phyloP scores from a whole-genome alignment of 345 rosid species.

The Excoecaria cochinchinensis region DNA sequence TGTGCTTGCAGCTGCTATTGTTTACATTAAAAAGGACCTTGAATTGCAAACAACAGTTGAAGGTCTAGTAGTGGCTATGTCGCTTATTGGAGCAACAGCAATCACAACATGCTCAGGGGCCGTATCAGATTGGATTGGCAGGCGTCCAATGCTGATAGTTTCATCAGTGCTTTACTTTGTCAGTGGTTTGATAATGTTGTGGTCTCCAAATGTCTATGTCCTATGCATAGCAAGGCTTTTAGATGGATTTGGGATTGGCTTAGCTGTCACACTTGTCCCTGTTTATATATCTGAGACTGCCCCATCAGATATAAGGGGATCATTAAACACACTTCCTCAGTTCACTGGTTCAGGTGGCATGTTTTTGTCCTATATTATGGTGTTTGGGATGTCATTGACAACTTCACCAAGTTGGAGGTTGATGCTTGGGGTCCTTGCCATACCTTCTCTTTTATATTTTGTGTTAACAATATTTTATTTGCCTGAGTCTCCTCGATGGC shows the following conservation, averaged over 20 bases:
- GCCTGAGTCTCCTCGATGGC: slow-evolving; percentile 99
- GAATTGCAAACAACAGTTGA: slow-evolving; percentile 58
- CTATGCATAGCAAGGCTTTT: slow-evolving; percentile 77
- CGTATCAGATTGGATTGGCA: slow-evolving; percentile 88
- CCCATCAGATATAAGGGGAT: slow-evolving; percentile 89
- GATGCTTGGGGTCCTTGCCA: slow-evolving; percentile 92
- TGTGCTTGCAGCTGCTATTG: slow-evolving; percentile 63
- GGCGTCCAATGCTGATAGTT: slow-evolving; percentile 89
- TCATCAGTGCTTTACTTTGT: slow-evolving; percentile 76
- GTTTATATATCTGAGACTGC: slow-evolving; percentile 95
- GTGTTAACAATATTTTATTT: slow-evolving; percentile 66
- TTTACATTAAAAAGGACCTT: slow-evolving; percentile 79
- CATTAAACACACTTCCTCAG: slow-evolving; percentile 89
- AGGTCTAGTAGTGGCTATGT: slow-evolving; percentile 95
- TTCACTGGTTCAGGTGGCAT: slow-evolving; percentile 92
- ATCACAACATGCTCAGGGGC: slow-evolving; percentile 96
- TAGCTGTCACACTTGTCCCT: slow-evolving; percentile 89
- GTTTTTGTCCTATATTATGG: slow-evolving; percentile 92
- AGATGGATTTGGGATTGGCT: slow-evolving; percentile 90
- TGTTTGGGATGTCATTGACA: slow-evolving; percentile 75
- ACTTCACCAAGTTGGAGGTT: slow-evolving; percentile 81
- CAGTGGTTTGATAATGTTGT: slow-evolving; percentile 80
- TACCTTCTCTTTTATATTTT: slow-evolving; percentile 74
- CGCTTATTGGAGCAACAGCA: slow-evolving; percentile 84
- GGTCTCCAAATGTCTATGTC: slow-evolving; percentile 93